Percentiles rank a stretch among this genome's conserved stretches.
phyloP scores from a whole-genome alignment of 2,329 filamentous ascomycete species.

The Ascochyta rabiei region DNA sequence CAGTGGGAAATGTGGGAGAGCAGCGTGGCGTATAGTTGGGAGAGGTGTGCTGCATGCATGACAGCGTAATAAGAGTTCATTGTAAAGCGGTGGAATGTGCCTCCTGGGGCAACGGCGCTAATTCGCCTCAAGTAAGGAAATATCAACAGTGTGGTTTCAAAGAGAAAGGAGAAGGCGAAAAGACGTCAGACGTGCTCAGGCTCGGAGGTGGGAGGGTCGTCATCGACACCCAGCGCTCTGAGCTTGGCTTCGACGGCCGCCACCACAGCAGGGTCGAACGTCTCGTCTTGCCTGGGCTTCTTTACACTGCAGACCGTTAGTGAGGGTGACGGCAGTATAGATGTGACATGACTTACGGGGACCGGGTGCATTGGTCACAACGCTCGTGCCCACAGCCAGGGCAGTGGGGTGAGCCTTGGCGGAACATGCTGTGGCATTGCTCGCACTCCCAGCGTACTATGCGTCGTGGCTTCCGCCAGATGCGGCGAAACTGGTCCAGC shows the following conservation, averaged over 20 bases:
- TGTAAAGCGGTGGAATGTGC: too few species aligned
- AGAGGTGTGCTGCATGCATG: too few species aligned
- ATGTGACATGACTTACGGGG: conserved; percentile 48
- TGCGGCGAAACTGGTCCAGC: conserved; percentile 40
- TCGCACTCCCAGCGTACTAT: conserved; percentile 62
- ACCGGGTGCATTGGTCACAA: conserved; percentile 64
- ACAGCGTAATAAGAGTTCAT: too few species aligned
- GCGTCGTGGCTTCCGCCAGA: conserved; percentile 53
- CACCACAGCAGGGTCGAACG: conserved; percentile 66
- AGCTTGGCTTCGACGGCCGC: conserved; percentile 64
- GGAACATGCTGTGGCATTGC: conserved; percentile 66
- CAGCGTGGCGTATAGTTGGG: too few species aligned
- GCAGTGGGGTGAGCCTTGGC: conserved; percentile 62
- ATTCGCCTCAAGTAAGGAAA: too few species aligned
- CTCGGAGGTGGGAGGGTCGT: conserved; percentile 28
- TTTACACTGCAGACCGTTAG: conserved; percentile 52
- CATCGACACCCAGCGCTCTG: conserved; percentile 36
- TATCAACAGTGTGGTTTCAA: too few species aligned
- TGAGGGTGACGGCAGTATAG: too few species aligned
- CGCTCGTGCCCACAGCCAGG: conserved; percentile 65
- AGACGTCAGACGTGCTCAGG: conserved; percentile 19
- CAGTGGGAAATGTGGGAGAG: too few species aligned
- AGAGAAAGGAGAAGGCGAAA: neutral
- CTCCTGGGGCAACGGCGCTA: too few species aligned
- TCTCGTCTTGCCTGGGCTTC: conserved; percentile 61